Base-by-base conservation (phyloP, 345 rosid genomes). In the Boechera divaricarpa region DNA sequence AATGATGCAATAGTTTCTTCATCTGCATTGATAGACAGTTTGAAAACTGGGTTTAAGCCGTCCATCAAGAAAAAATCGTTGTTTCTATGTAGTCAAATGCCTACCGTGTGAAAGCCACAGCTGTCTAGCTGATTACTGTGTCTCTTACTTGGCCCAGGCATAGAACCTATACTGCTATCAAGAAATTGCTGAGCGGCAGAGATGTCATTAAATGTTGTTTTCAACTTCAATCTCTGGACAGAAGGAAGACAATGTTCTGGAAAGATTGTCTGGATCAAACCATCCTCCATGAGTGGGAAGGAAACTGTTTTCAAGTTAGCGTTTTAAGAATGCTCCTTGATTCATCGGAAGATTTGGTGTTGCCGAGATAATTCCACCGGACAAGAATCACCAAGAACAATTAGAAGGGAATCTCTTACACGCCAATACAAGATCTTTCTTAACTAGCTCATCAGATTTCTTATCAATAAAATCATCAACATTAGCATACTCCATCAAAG, bases 51-150 rank as follows among this genome's bases (percentile, higher is more conserved):
- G 67, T 42, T 77, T 48, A 66, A 66, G 72, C 41, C 56, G 73
- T 70, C 28, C 69, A 63, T 57, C 63, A 57, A 66, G 56, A 64
- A 64, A 55, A 39, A 11, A 29, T 6, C 56, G 49, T 55, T n/a
- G 24, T 35, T 67, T 28, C 51, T 32, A 58, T 15, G 68, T 65
- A 67, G 48, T 49, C 16, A 63, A 79, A 65, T 45, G 44, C 90
- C 52, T 76, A 95, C 97, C 85, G 97, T 91, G 81, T 89, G 87
- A 83, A 95, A 91, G 64, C 97, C 98, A 67, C 83, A 85, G 28
- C 82, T 88, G 63, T 92, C 94, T 48, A 95, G 78, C 81, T 84
- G 90, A 73, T 42, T 51, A 69, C 67, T 67, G 33, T 83, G 91
- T 83, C 91, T 87, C 83, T 82, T 88, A 73, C 86, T 88, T 82